Evolutionary conservation across 805 yeast genomes (phyloP).

Genomic region (Alloascoidea africana): DNA sequence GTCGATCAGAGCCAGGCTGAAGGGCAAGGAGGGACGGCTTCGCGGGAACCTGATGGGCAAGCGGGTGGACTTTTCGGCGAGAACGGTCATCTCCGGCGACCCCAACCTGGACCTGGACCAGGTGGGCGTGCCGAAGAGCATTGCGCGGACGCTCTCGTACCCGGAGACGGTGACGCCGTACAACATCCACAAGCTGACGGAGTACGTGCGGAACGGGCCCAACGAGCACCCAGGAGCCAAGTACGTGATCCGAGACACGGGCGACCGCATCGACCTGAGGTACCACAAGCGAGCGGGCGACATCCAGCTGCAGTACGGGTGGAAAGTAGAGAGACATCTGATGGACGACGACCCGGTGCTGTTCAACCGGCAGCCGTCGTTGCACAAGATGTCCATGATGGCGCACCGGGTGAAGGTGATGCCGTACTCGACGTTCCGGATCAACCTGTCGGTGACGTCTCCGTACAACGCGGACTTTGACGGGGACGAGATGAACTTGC

Average conservation of each 20-base stretch:
- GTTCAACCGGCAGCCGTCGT: conserved; percentile 97
- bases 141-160: conserved; percentile 88
- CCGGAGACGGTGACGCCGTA: conserved; percentile 98
- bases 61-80: conserved; percentile 97
- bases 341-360: conserved; percentile 96
- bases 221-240: conserved; percentile 99
- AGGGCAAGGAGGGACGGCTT: conserved; percentile 98
- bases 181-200: conserved; percentile 86
- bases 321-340: conserved; percentile 97
- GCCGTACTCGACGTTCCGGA: conserved; percentile 96
- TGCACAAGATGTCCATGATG: conserved; percentile 99
- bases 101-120: conserved; percentile 95
- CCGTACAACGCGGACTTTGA: conserved; percentile 99
- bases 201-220: conserved; percentile 92
- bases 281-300: conserved; percentile 98
- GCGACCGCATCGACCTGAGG: conserved; percentile 95
- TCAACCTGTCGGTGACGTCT: conserved; percentile 92
- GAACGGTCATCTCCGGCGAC: conserved; percentile 98
- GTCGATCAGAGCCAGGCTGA: conserved; percentile 96
- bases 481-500: conserved; percentile 99
- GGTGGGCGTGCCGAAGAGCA: conserved; percentile 96
- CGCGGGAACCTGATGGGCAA: conserved; percentile 99
- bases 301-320: conserved; percentile 92
- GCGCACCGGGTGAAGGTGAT: conserved; percentile 95
- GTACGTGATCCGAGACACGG: conserved; percentile 94